A percentile compares a stretch with the other conserved stretches of the same genome.
Evolutionary conservation across 768 basidiomycete species (phyloP).

Genomic region (Phaffia tasmanica): DNA sequence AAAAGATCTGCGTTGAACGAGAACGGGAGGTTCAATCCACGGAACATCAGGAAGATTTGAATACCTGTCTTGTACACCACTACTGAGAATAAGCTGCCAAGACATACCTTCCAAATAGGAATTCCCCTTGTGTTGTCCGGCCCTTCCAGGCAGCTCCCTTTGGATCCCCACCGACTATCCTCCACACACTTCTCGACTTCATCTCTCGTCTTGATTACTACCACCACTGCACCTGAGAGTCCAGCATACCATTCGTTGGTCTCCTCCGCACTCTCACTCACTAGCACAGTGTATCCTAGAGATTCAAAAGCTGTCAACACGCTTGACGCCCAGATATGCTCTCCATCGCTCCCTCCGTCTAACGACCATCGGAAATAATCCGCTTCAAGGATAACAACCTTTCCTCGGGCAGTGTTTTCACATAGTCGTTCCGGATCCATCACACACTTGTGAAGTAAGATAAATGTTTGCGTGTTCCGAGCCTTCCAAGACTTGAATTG

Average conservation of each 20-base stretch:
- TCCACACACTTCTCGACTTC: constrained; percentile 91
- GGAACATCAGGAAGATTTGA: not conserved
- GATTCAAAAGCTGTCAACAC: constrained; percentile 10
- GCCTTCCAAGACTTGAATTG: constrained; percentile 2
- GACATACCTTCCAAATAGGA: constrained; percentile 23
- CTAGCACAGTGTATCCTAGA: constrained; percentile 18
- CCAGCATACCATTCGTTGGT: constrained; percentile 18
- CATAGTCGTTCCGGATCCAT: constrained; percentile 10
- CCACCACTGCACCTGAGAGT: constrained; percentile 15
- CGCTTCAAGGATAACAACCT: constrained; percentile 23
- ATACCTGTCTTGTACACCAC: too few relatives aligned
- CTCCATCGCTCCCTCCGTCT: constrained; percentile 15
- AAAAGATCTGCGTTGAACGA: constrained; percentile 7
- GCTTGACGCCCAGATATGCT: constrained; percentile 24
- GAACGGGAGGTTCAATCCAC: not conserved
- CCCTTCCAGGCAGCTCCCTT: constrained; percentile 17
- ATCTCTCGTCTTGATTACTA: constrained; percentile 55
- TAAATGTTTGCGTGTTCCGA: not conserved
- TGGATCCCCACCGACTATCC: not conserved
- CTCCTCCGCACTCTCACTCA: constrained; percentile 18
- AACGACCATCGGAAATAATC: constrained; percentile 21
- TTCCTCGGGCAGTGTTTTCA: constrained; percentile 6
- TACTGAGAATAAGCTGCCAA: not conserved
- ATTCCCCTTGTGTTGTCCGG: constrained; percentile 19
- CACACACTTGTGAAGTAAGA: constrained; percentile 14